Evolutionary conservation across 2,329 filamentous ascomycete species (phyloP).

Genomic region (Cordyceps tenuipes): DNA sequence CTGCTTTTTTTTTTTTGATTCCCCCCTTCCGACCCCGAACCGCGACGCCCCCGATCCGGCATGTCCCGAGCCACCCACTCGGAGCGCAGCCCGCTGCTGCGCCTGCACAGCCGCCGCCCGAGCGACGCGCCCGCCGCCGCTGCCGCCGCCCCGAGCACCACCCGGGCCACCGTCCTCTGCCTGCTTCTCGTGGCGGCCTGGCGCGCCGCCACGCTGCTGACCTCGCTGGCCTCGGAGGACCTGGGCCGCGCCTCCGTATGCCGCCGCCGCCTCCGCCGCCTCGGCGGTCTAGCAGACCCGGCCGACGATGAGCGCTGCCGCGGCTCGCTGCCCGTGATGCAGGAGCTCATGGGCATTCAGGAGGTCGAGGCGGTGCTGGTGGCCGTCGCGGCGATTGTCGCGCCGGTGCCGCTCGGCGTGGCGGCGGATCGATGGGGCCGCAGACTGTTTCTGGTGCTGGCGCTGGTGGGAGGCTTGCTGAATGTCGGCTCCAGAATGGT

Average conservation of each 20-base stretch:
- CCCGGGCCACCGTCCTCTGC: neutral
- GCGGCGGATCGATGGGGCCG: neutral
- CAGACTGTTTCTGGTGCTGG: neutral
- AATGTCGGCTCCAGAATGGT: neutral
- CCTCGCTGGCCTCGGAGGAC: neutral
- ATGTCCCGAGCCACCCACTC: conserved; percentile 5
- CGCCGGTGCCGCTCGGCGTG: neutral
- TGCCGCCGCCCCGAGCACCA: neutral
- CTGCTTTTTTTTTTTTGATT: too few relatives aligned
- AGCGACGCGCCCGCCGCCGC: neutral
- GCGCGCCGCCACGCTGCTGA: neutral
- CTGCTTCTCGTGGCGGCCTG: neutral
- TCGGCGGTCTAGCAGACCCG: neutral
- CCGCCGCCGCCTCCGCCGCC: neutral
- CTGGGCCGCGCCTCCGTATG: neutral
- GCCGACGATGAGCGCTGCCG: neutral
- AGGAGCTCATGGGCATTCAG: neutral
- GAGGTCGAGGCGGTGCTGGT: neutral
- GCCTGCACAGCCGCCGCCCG: conserved; percentile 2
- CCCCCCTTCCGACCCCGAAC: neutral
- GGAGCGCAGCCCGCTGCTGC: conserved; percentile 6
- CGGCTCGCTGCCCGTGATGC: neutral
- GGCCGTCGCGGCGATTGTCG: neutral
- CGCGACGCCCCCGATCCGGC: neutral
- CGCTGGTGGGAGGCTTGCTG: neutral